Evolutionary conservation across 2,329 filamentous ascomycete genomes (phyloP).

Genomic region (Colletotrichum musicola): DNA sequence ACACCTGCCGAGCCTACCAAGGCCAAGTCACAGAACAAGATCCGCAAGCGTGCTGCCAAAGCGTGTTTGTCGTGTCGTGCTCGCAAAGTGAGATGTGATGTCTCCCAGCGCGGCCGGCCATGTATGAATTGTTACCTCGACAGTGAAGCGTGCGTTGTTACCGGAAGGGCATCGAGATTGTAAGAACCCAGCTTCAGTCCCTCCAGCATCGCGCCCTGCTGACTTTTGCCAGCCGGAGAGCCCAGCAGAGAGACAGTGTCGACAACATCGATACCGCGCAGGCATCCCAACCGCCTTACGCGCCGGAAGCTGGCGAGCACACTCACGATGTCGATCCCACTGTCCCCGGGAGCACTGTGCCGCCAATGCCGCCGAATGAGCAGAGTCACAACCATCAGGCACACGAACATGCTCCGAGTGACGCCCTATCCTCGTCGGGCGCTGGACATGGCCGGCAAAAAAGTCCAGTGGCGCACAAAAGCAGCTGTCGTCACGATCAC

Average conservation of each 20-base stretch:
- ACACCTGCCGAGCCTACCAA: conserved; percentile 44
- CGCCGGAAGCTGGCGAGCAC: conserved; percentile 44
- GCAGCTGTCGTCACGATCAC: conserved; percentile 2
- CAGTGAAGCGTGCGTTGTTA: conserved; percentile 58
- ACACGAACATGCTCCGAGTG: conserved; percentile 3
- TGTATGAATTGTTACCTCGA: conserved; percentile 67
- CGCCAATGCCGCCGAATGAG: conserved; percentile 32
- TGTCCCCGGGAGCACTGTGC: conserved; percentile 46
- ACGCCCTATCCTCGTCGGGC: neutral
- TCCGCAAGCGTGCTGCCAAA: conserved; percentile 61
- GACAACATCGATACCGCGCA: conserved; percentile 46
- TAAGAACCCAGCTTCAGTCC: conserved; percentile 44
- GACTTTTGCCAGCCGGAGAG: conserved; percentile 43
- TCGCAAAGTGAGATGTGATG: conserved; percentile 65
- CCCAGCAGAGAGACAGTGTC: conserved; percentile 44
- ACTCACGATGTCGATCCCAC: conserved; percentile 45
- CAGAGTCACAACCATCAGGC: neutral
- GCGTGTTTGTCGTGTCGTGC: conserved; percentile 64
- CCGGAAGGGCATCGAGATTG: conserved; percentile 55
- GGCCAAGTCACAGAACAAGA: conserved; percentile 51
- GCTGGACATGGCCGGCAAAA: neutral
- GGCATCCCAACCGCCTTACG: conserved; percentile 47
- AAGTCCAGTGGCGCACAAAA: conserved; percentile 7
- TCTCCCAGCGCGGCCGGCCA: conserved; percentile 61
- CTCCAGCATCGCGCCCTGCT: neutral